These are phyloP conservation scores for Neurospora tetrasperma DNA, from an alignment of 495 filamentous ascomycete genomes.

Conservation along the genomic window DNA sequence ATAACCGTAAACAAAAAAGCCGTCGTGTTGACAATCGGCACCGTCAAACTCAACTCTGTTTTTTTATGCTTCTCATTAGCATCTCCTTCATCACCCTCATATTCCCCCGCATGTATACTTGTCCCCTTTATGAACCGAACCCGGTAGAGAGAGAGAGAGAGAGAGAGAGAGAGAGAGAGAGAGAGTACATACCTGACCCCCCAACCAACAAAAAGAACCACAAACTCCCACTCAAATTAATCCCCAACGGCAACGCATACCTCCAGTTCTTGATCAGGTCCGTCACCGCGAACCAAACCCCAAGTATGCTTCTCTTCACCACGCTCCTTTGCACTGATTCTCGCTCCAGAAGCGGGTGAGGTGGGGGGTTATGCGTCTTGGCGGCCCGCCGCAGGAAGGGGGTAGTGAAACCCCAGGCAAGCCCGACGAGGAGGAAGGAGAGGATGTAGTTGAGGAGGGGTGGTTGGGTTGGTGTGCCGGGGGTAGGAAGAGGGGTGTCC, in stretches of 20 bases:
- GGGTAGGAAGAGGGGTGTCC: background rate
- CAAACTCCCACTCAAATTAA: slow-evolving; percentile 89
- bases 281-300: slow-evolving; percentile 57
- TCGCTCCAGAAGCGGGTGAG: slow-evolving; percentile 39
- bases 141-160: too few species aligned
- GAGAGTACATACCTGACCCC: slow-evolving; percentile 21
- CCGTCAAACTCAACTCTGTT: slow-evolving; percentile 79
- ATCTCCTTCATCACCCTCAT: too few species aligned
- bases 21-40: slow-evolving; percentile 87
- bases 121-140: too few species aligned
- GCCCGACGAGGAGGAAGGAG: slow-evolving; percentile 82
- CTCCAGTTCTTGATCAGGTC: slow-evolving; percentile 71
- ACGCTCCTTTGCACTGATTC: slow-evolving; percentile 33
- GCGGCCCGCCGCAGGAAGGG: slow-evolving; percentile 67
- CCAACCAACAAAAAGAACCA: slow-evolving; percentile 98
- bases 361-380: slow-evolving; percentile 41
- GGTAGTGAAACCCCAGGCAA: slow-evolving; percentile 72
- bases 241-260: slow-evolving; percentile 74
- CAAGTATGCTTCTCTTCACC: slow-evolving; percentile 44
- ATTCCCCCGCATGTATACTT: too few species aligned
- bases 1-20: slow-evolving; percentile 93
- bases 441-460: slow-evolving; percentile 68
- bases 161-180: too few species aligned
- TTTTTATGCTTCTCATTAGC: background rate
- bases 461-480: slow-evolving; percentile 23